Base-by-base conservation (phyloP, 768 basidiomycete genomes). In the Stropharia rugosoannulata region DNA sequence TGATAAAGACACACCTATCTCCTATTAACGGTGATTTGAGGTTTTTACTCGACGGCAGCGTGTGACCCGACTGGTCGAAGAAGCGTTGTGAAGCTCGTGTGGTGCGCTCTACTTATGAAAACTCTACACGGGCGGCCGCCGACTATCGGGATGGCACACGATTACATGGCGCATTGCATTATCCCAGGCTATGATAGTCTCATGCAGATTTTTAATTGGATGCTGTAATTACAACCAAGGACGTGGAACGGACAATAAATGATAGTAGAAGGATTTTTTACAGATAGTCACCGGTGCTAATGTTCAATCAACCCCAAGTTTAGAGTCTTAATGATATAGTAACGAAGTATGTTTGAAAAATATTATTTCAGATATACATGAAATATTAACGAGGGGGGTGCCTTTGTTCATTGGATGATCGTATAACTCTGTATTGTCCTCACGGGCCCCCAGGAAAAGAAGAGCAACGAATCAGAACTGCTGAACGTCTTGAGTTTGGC, bases 1-100 rank as follows among this genome's bases (percentile, higher is more conserved):
- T 52, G 41, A 22, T 43, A 25, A 52, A 52, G 41, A 44, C 25
- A 43, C 12, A 45, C 41, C 40, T 39, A 43, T 44, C 51, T 51
- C 12, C 15, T 29, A 35, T 22, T 42, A 19, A 35, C 42, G 42
- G 16, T 19, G n/a, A 36, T 12, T 51, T 46, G 45, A 46, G 13
- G 22, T 6, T 27, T 16, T 27, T 25, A 13, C 9, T 27, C 51
- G 27, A 36, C 37, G 27, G 39, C n/a, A 44, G 19, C 42, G 42
- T 52, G 51, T 42, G 51, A 43, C 5, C 13, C 35, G n/a, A 6
- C 29, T 43, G 38, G 12, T 29, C 37, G 39, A 40, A 40, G 39
- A 51, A 42, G 38, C 36, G 50, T 51, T 51, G 39, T 27, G 29
- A 15, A 41, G 32, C 22, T n/a, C 42, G 18, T 43, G 42, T 10